Evolutionary conservation across 495 filamentous ascomycete genomes (phyloP), one percentile per base, ranked within the genome.

Genomic region (Aspergillus coremiiformis): DNA sequence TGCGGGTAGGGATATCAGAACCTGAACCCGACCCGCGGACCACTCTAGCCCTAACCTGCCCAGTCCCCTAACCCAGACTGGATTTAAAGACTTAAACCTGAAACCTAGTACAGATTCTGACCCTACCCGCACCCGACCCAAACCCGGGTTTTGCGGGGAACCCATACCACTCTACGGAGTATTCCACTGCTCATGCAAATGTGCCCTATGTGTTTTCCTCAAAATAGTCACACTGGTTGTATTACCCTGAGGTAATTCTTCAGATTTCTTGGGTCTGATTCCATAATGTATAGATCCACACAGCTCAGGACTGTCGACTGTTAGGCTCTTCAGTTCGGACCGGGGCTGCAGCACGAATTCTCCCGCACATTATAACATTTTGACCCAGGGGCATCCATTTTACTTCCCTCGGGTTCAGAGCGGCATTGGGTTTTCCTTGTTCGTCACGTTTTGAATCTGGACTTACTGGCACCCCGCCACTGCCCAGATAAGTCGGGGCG

Each of bases 401-500:
- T 15, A 89, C 81, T 46, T 83, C 76, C 33, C 70, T 73, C 29
- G 93, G 77, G 60, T 81, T 83, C 23, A 81, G 68, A 1, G 79
- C 84, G 4, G 79, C 66, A 52, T 76, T 72, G 45, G 74, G 75
- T 37, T 68, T 69, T 11, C 77, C 79, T 11, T 75, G 65, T n/a
- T 62, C 65, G 44, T 75, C 74, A 2, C 56, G 61, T 49, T 72
- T 76, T 17, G 75, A 75, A 44, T 76, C 70, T 30, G 84, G 87
- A 48, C 76, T 78, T 22, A 94, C 84, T 5, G 76, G 72, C 19
- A 94, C 87, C 5, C 90, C 88, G 1, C 87, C 87, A 51, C 77
- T 70, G 14, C 90, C 90, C 5, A 96, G 72, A 75, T 87, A 95
- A 3, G 80, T 86, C 2, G 90, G 90, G 2, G 90, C 89, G 55